These are phyloP conservation scores for Forsythia suspensa DNA, from an alignment of 257 asterid genomes.

Conservation along the genomic window DNA sequence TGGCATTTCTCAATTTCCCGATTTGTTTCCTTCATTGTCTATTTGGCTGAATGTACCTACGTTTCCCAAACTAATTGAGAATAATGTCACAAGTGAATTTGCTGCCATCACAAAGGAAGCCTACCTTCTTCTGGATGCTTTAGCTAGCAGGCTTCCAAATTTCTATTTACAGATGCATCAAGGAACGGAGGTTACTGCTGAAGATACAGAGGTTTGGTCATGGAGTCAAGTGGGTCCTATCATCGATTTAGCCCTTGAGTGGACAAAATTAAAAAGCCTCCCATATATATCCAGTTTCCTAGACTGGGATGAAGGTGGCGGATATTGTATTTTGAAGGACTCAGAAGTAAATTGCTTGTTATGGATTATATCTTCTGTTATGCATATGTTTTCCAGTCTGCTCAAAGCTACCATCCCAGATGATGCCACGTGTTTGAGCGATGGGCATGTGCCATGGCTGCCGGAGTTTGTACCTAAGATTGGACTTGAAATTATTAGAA, in stretches of 20 bases:
- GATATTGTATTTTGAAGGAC: slow-evolving; percentile 31
- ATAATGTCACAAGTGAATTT: slow-evolving; percentile 60
- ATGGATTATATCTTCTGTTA: slow-evolving; percentile 75
- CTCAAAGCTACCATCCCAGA: slow-evolving; percentile 70
- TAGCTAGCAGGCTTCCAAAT: slow-evolving; percentile 74
- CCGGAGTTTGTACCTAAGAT: slow-evolving; percentile 86
- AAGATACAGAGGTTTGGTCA: slow-evolving; percentile 57
- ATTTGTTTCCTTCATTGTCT: slow-evolving; percentile 64
- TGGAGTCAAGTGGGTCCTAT: slow-evolving; percentile 73
- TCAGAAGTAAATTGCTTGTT: slow-evolving; percentile 50
- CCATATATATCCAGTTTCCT: slow-evolving; percentile 39
- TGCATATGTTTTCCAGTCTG: slow-evolving; percentile 64
- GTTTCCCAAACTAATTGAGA: slow-evolving; percentile 50
- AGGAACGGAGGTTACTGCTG: slow-evolving; percentile 24
- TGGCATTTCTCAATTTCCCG: slow-evolving; percentile 61
- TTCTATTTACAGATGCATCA: slow-evolving; percentile 47
- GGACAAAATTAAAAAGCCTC: slow-evolving; percentile 52
- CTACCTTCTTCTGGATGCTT: slow-evolving; percentile 67
- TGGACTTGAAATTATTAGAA: slow-evolving; percentile 61
- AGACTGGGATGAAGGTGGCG: slow-evolving; percentile 30
- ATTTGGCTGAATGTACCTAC: slow-evolving; percentile 75
- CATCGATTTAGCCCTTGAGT: slow-evolving; percentile 71
- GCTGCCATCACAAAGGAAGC: slow-evolving; percentile 72
- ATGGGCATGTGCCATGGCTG: slow-evolving; percentile 65
- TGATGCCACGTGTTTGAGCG: slow-evolving; percentile 34